Conservation (phyloP, 106 monocot genomes). For the Ottelia alismoides region DNA sequence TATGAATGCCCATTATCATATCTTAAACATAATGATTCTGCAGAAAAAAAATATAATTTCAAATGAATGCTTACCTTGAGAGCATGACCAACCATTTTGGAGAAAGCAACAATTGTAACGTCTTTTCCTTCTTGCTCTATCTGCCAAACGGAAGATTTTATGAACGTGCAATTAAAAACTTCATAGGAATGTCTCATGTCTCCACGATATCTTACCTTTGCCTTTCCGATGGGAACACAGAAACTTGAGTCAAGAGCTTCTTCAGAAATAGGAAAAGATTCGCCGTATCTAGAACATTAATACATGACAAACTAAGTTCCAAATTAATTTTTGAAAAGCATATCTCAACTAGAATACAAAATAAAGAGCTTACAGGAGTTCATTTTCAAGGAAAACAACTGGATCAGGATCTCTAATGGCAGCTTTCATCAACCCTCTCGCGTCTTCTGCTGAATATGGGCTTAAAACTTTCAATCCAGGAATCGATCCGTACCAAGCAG, state of each 20-base stretch:
- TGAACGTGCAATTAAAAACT: not conserved
- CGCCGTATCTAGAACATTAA: slow-evolving; percentile 67
- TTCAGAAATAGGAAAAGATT: slow-evolving; percentile 78
- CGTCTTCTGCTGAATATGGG: slow-evolving; percentile 83
- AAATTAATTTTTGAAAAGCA: too few relatives aligned
- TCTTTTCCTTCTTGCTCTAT: slow-evolving; percentile 76
- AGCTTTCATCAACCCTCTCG: slow-evolving; percentile 79
- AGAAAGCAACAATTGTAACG: slow-evolving; percentile 68
- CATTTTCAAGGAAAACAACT: slow-evolving; percentile 88
- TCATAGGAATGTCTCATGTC: not conserved
- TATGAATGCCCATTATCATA: too few relatives aligned
- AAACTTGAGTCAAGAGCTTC: slow-evolving; percentile 89
- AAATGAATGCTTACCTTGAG: too few relatives aligned
- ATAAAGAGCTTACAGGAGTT: slow-evolving; percentile 73
- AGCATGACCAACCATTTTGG: slow-evolving; percentile 76
- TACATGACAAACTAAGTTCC: too few relatives aligned
- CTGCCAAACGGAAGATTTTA: slow-evolving; percentile 18
- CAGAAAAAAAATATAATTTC: too few relatives aligned
- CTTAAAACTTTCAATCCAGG: slow-evolving; percentile 53
- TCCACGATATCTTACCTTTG: slow-evolving; percentile 39
- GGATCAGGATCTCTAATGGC: slow-evolving; percentile 90
- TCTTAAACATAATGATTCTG: too few relatives aligned
- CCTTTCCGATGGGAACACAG: slow-evolving; percentile 85
- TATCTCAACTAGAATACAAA: too few relatives aligned
- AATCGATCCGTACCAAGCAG: too few relatives aligned